Evolutionary conservation across 2,329 filamentous ascomycete genomes (phyloP).

Genomic region (Stenocarpella maydis): DNA sequence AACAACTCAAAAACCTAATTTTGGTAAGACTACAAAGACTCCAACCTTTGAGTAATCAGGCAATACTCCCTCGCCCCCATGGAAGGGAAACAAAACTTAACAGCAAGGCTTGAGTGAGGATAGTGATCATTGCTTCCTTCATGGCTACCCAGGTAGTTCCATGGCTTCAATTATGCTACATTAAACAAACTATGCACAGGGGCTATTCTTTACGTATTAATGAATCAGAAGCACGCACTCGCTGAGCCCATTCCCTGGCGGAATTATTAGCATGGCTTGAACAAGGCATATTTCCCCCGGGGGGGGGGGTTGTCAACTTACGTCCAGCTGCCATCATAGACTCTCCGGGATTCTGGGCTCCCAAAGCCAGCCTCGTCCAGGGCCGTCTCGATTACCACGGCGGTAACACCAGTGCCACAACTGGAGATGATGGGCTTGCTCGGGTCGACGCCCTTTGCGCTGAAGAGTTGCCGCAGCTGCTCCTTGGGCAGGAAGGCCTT

Average conservation of each 20-base stretch:
- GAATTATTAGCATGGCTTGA: constrained; percentile 19
- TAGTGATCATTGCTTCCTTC: no score
- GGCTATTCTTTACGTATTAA: constrained; percentile 59
- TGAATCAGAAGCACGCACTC: constrained; percentile 67
- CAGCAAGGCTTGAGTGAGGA: no score
- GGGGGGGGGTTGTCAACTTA: constrained; percentile 66
- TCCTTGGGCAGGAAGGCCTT: constrained; percentile 80
- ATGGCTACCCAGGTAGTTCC: neutral
- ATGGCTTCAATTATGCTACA: neutral
- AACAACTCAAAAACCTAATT: no score
- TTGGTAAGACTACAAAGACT: no score
- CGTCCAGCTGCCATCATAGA: constrained; percentile 99
- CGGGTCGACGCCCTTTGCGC: constrained; percentile 80
- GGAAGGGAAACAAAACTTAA: neutral
- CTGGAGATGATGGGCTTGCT: constrained; percentile 83
- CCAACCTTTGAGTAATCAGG: no score
- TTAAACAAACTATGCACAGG: neutral
- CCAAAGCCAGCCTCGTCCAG: constrained; percentile 81
- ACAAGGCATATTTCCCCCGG: constrained; percentile 22
- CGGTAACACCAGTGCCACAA: constrained; percentile 95
- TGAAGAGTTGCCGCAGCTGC: constrained; percentile 78
- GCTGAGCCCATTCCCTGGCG: constrained; percentile 71
- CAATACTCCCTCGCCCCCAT: no score
- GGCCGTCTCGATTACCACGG: constrained; percentile 88
- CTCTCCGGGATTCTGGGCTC: constrained; percentile 68